Evolutionary conservation across 2,329 filamentous ascomycete genomes (phyloP), one percentile per base, ranked within the genome.

Genomic region (Nothophoma quercina): DNA sequence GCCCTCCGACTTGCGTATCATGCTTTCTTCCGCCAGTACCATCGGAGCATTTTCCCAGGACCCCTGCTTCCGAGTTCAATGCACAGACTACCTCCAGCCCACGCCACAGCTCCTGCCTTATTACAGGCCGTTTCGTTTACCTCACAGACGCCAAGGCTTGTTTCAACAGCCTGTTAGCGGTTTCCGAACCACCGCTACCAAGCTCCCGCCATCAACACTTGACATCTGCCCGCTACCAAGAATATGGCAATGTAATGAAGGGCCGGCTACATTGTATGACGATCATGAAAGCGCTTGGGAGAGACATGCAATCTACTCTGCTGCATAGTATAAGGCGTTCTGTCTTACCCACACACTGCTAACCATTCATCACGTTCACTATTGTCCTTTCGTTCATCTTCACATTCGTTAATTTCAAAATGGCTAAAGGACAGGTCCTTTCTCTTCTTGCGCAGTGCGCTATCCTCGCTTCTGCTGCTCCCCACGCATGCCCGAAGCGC

Each of bases 101-200:
- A 9, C 23, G 18, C 16, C 39, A 19, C 44, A 33, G 34, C 39
- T 25, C n/a, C 43, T 39, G 10, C 19, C 26, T 36, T 13, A 35
- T 41, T 33, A 19, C 45, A 34, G 16, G 15, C 12, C n/a, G 28
- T 46, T 47, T 38, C 29, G 13, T 39, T 47, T 43, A 32, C 23
- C 25, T 18, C 16, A 18, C 15, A 16, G 3, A 21, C 15, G 26
- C 40, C 43, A 44, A 22, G 44, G 13, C 12, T 13, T 39, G 43
- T 53, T 53, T 53, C 50, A 47, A 32, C 16, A 21, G 39, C 38
- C 38, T 46, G 19, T 33, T 47, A 29, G 42, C 36, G 13, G 36
- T 41, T 30, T 38, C 15, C 18, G 3, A 47, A 22, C 22, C 18
- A 47, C 21, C 22, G 23, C 33, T 26, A 42, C 49, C 49, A 52